A percentile compares a stretch with the other conserved stretches of the same genome.
phyloP scores from a whole-genome alignment of 2,329 filamentous ascomycete species.

The Ophiognomonia clavigignenti-juglandacearum region DNA sequence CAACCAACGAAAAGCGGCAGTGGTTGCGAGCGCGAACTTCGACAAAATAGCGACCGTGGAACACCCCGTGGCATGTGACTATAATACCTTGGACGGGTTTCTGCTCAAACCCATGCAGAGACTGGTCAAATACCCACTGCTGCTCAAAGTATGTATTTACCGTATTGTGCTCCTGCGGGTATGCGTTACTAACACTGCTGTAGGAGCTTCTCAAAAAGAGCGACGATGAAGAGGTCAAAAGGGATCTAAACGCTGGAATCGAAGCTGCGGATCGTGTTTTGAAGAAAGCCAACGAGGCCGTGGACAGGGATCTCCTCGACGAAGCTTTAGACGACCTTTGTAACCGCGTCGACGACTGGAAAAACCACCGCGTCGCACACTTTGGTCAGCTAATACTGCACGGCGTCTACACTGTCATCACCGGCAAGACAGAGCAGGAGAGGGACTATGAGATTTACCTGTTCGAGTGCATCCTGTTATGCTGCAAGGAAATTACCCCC shows the following conservation, averaged over 20 bases:
- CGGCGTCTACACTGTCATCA: conserved; percentile 87
- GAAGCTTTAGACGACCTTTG: conserved; percentile 81
- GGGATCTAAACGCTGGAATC: conserved; percentile 72
- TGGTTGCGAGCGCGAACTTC: conserved; percentile 78
- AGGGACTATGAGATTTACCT: conserved; percentile 99
- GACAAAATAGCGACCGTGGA: conserved; percentile 76
- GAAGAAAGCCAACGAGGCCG: conserved; percentile 81
- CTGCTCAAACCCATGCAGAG: conserved; percentile 95
- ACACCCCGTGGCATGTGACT: conserved; percentile 77
- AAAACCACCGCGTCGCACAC: conserved; percentile 82
- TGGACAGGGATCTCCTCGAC: conserved; percentile 79
- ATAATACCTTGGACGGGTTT: conserved; percentile 85
- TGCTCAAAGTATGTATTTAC: conserved; percentile 63
- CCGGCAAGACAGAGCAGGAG: conserved; percentile 83
- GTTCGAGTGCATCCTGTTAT: conserved; percentile 90
- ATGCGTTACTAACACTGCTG: conserved; percentile 22
- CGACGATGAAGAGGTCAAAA: conserved; percentile 64
- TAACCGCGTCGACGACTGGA: conserved; percentile 90
- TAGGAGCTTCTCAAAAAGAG: conserved; percentile 85
- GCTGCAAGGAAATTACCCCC: conserved; percentile 89
- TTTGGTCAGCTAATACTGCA: conserved; percentile 87
- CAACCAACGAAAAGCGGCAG: conserved; percentile 87
- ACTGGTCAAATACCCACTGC: conserved; percentile 86
- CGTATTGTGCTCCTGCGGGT: conserved; percentile 1
- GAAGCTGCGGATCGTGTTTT: conserved; percentile 78